Percentiles rank a stretch among this genome's conserved stretches.
These are phyloP conservation scores for Phytophthora pistaciae DNA, from an alignment of 352 stramenopile species.

Conservation along the genomic window DNA sequence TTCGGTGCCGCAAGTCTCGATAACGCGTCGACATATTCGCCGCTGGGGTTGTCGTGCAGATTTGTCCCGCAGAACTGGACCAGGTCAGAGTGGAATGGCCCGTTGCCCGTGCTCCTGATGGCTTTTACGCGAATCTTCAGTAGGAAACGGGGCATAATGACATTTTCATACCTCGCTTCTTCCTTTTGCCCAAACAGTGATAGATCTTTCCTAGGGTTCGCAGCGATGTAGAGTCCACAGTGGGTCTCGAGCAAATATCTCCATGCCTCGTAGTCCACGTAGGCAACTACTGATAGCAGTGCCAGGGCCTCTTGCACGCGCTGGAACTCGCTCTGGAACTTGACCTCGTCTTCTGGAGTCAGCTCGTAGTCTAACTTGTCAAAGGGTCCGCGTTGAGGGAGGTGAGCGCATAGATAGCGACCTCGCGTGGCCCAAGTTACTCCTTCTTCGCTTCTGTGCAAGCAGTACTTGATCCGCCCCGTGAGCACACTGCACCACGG, in stretches of 20 bases:
- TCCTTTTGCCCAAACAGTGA: too few relatives aligned
- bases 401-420: background rate
- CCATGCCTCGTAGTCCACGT: background rate
- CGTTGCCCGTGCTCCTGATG: too few relatives aligned
- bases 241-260: conserved; percentile 3
- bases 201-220: too few relatives aligned
- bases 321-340: conserved; percentile 1
- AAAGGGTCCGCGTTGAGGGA: background rate
- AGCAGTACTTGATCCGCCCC: background rate
- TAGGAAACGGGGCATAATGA: too few relatives aligned
- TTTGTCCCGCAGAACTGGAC: background rate
- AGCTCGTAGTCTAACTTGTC: background rate
- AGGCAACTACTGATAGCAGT: background rate
- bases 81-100: background rate
- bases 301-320: conserved; percentile 1
- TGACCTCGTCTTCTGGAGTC: background rate
- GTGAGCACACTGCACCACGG: background rate
- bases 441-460: background rate
- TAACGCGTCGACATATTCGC: conserved; percentile 1
- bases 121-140: too few relatives aligned
- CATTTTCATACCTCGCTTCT: too few relatives aligned
- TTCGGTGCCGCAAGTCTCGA: background rate
- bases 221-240: background rate
- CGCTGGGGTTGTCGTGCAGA: background rate
- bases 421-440: background rate